Percentiles rank a stretch among this genome's conserved stretches.
Evolutionary conservation across 345 rosid genomes (phyloP).

Genomic region (Sonneratia alba): DNA sequence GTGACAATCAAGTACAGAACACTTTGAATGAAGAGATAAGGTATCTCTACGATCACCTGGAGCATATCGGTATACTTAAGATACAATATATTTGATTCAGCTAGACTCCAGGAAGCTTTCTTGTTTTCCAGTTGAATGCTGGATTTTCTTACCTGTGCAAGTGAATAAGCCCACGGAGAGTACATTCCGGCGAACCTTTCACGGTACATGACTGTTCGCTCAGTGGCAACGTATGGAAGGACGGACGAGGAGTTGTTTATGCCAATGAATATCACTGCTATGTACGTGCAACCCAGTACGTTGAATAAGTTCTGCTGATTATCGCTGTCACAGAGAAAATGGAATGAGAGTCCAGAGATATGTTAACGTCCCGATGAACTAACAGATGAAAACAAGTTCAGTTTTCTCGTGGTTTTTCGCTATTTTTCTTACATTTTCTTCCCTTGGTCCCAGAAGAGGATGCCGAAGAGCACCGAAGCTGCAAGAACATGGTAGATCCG

Average conservation of each 20-base stretch:
- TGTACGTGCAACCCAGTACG: slow-evolving; percentile 43
- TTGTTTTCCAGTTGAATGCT: too few species aligned
- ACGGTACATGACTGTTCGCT: slow-evolving; percentile 57
- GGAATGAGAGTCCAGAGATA: not conserved
- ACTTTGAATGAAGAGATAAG: slow-evolving; percentile 43
- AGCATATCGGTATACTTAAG: too few species aligned
- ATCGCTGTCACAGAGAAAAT: slow-evolving; percentile 23
- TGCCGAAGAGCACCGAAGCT: slow-evolving; percentile 47
- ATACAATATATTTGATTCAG: too few species aligned
- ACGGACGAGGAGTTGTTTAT: slow-evolving; percentile 56
- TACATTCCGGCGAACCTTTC: slow-evolving; percentile 86
- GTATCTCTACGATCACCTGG: slow-evolving; percentile 64
- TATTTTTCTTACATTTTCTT: slow-evolving; percentile 41
- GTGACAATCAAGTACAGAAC: slow-evolving; percentile 28
- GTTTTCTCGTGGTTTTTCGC: not conserved
- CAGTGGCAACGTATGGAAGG: slow-evolving; percentile 41
- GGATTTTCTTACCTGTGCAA: slow-evolving; percentile 40
- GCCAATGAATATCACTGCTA: slow-evolving; percentile 45
- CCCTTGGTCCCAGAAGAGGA: slow-evolving; percentile 65
- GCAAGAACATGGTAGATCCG: slow-evolving; percentile 26
- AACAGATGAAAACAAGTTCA: not conserved
- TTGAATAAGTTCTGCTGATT: slow-evolving; percentile 59
- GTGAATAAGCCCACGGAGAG: slow-evolving; percentile 58
- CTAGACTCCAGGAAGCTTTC: too few species aligned
- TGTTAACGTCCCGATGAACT: not conserved